These are phyloP conservation scores for Fusarium beomiforme DNA, from an alignment of 2,329 filamentous ascomycete genomes.

Conservation along the genomic window DNA sequence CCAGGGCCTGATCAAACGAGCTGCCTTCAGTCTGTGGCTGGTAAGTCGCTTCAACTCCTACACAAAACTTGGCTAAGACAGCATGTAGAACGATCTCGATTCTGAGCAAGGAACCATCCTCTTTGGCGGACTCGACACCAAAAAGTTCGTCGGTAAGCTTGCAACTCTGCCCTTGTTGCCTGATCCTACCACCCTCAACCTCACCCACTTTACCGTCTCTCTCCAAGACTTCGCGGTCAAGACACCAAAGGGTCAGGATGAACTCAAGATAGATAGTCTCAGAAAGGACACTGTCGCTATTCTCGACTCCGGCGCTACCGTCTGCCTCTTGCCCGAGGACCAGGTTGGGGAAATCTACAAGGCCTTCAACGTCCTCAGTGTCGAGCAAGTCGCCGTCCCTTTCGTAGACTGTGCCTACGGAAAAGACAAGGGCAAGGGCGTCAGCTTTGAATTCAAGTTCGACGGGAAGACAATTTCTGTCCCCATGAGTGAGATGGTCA, in stretches of 20 bases:
- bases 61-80: conserved; percentile 7
- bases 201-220: conserved; percentile 51
- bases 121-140: conserved; percentile 81
- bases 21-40: conserved; percentile 76
- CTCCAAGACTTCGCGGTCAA: conserved; percentile 53
- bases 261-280: conserved; percentile 49
- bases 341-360: conserved; percentile 62
- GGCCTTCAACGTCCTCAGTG: conserved; percentile 62
- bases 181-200: conserved; percentile 49
- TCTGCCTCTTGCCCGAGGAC: conserved; percentile 73
- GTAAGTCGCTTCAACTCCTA: conserved; percentile 41
- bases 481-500: conserved; percentile 62
- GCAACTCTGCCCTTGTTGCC: conserved; percentile 58
- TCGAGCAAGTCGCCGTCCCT: conserved; percentile 54
- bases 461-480: conserved; percentile 59
- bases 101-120: conserved; percentile 75
- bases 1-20: conserved; percentile 68
- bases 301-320: conserved; percentile 78
- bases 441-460: conserved; percentile 63
- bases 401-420: conserved; percentile 63
- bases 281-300: conserved; percentile 71
- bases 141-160: conserved; percentile 71
- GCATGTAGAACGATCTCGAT: conserved; percentile 65
- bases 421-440: conserved; percentile 53
- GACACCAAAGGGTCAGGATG: conserved; percentile 38